These are phyloP conservation scores for Kondoa malvinella DNA, from an alignment of 768 basidiomycete genomes.

Conservation along the genomic window DNA sequence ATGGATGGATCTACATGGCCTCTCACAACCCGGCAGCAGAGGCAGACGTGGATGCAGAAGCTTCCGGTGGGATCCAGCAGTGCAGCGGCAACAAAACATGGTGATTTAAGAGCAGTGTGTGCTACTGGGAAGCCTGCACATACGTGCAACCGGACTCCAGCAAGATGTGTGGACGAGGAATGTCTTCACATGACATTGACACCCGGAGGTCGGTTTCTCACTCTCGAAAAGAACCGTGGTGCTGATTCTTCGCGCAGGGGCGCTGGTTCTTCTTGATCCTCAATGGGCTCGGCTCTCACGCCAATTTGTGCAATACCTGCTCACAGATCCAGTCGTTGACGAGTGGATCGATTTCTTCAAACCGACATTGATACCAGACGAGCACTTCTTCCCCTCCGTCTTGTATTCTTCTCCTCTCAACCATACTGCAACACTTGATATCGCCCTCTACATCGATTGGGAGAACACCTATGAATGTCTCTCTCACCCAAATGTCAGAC, in stretches of 20 bases:
- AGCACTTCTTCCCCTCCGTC: background rate
- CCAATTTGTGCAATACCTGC: background rate
- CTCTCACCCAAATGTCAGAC: background rate
- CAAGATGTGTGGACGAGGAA: background rate
- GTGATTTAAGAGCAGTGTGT: background rate
- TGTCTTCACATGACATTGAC: background rate
- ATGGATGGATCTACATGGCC: background rate
- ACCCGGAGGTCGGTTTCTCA: no score
- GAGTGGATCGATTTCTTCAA: background rate
- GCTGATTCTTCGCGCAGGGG: no score
- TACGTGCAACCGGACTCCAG: background rate
- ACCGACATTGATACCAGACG: background rate
- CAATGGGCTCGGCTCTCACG: background rate
- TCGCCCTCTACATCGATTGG: background rate
- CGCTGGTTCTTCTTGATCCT: background rate
- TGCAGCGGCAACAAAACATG: background rate
- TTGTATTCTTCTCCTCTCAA: background rate
- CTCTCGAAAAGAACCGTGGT: no score
- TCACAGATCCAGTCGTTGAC: background rate
- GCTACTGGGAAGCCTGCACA: background rate
- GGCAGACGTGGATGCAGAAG: background rate
- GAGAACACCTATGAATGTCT: background rate
- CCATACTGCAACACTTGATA: background rate
- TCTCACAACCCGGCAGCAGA: background rate
- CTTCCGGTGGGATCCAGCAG: background rate